Base-by-base conservation (phyloP, 768 basidiomycete genomes). In the Russula compacta region DNA sequence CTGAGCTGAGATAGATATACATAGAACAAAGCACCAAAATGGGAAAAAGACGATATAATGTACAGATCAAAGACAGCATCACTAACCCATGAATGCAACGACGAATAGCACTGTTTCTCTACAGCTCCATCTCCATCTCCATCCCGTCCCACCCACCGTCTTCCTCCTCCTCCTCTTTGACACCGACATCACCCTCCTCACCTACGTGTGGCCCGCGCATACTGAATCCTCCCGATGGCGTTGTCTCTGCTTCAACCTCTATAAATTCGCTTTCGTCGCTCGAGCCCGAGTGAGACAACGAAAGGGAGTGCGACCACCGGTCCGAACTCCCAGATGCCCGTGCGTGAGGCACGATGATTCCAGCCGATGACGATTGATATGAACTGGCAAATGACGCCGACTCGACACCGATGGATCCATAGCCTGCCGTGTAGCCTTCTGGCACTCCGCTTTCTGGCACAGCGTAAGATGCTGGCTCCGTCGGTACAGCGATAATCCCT, bases 101-200 rank as follows among this genome's bases (percentile, higher is more conserved):
- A 9, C 3, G 8, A 17, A 7, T 17, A 32, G 29, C 32, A n/a
- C 11, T 40, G 5, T 17, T 19, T 17, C 43, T 67, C 64, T 59
- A 72, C 81, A 86, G 81, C 67, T 85, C 83, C 83, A 86, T 85
- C 58, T 86, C 87, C 83, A 89, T 86, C 61, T 79, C 78, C 73
- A 75, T 72, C 53, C 79, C 74, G 55, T 77, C 73, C 75, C 73
- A 78, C 61, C 76, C 75, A 55, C 75, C 75, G 66, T 80, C 83
- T 33, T 76, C 77, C 47, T 59, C 58, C 40, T 66, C 64, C 40
- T 77, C 78, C 66, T 79, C 79, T 66, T 80, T 80, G 36, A 74
- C 67, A 73, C 75, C 59, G 73, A 76, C 53, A 36, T 73, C 70
- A 58, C 76, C 80, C 21, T 77, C 79, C 4, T 79, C 78, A 58